phyloP scores from a whole-genome alignment of 805 yeast species.

The Saccharomycopsis babjevae region DNA sequence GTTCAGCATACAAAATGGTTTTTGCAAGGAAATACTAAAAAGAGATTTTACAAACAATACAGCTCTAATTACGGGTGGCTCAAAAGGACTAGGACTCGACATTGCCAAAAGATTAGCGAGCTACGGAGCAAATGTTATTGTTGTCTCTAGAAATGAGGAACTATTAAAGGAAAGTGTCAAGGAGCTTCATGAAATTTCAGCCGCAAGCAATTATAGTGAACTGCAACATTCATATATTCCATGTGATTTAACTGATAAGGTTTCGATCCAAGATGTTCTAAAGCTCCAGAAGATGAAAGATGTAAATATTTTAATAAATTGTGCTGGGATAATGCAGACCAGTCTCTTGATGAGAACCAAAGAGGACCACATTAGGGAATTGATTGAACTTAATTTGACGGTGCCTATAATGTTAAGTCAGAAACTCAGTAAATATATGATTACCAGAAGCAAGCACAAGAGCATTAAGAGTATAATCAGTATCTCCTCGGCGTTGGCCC shows the following conservation, averaged over 20 bases:
- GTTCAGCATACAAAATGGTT: not conserved
- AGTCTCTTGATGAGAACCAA: slow-evolving; percentile 38
- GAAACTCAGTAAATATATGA: slow-evolving; percentile 40
- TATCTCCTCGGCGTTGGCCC: slow-evolving; percentile 54
- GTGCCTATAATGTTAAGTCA: slow-evolving; percentile 55
- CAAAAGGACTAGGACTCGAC: slow-evolving; percentile 54
- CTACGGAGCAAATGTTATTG: slow-evolving; percentile 41
- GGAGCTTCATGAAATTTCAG: slow-evolving; percentile 3
- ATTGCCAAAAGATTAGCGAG: slow-evolving; percentile 42
- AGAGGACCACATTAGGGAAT: slow-evolving; percentile 30
- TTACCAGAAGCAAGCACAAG: slow-evolving; percentile 25
- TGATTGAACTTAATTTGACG: slow-evolving; percentile 46
- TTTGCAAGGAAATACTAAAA: not conserved
- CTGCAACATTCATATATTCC: slow-evolving; percentile 27
- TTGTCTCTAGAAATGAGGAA: slow-evolving; percentile 39
- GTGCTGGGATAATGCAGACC: slow-evolving; percentile 55
- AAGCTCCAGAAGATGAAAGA: slow-evolving; percentile 7
- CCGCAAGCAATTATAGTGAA: not conserved
- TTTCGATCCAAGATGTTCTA: not conserved
- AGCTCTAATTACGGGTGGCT: slow-evolving; percentile 61
- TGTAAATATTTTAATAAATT: slow-evolving; percentile 26
- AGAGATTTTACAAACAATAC: slow-evolving; percentile 21
- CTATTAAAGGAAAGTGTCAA: slow-evolving; percentile 25
- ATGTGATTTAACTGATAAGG: slow-evolving; percentile 26
- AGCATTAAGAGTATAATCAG: slow-evolving; percentile 34